Evolutionary conservation across 257 asterid genomes (phyloP).

Genomic region (Solanum sejunctum): DNA sequence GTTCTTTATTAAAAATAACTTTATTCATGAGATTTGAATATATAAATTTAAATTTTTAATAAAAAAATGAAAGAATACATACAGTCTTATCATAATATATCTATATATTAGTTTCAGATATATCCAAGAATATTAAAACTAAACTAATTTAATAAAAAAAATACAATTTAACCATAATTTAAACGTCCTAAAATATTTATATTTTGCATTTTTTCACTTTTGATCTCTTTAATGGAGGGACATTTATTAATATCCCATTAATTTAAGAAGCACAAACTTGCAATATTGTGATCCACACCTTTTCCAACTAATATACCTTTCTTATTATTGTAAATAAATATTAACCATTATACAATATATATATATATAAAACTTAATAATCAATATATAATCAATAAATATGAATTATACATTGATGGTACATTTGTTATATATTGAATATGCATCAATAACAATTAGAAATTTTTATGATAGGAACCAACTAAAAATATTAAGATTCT

Average conservation of each 20-base stretch:
- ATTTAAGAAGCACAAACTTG: neutral
- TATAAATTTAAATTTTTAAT: too few species aligned
- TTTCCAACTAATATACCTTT: neutral
- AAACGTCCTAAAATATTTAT: too few species aligned
- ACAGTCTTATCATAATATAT: neutral
- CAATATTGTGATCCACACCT: neutral
- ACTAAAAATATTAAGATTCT: neutral
- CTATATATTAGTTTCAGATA: too few species aligned
- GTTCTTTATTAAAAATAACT: neutral
- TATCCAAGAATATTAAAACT: neutral
- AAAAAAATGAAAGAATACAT: too few species aligned
- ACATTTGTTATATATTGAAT: neutral
- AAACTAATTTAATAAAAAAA: too few species aligned
- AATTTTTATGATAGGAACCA: neutral
- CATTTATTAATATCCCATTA: neutral
- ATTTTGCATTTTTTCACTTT: too few species aligned
- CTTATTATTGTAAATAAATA: neutral
- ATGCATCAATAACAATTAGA: neutral
- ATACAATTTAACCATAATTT: too few species aligned
- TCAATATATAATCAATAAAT: rapidly evolving
- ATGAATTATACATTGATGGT: neutral
- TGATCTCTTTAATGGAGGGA: neutral
- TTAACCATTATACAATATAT: neutral
- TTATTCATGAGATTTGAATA: neutral
- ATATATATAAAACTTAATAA: too few species aligned